A percentile compares a stretch with the other conserved stretches of the same genome.
These are phyloP conservation scores for Skeletonema grethae DNA, from an alignment of 108 stramenopile genomes.

Conservation along the genomic window DNA sequence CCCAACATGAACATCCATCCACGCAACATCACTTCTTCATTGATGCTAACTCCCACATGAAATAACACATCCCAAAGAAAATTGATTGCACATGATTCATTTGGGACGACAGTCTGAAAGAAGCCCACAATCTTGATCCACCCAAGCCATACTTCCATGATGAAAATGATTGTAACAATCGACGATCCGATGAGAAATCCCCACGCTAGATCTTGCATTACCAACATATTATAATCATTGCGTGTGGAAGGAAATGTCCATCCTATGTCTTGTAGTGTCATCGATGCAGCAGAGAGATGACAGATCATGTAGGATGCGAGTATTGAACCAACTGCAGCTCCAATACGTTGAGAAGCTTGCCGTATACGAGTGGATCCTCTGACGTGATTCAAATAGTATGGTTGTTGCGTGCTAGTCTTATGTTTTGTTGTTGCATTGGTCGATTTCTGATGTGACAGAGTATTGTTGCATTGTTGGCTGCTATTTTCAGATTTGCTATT, in stretches of 20 bases:
- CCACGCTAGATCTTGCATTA: conserved; percentile 15
- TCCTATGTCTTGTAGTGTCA: conserved; percentile 29
- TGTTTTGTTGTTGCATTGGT: not conserved
- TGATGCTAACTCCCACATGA: conserved; percentile 42
- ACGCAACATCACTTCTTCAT: conserved; percentile 50
- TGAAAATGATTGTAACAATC: conserved; percentile 26
- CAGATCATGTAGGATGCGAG: conserved; percentile 22
- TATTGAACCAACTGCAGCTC: conserved; percentile 30
- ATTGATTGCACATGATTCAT: conserved; percentile 29
- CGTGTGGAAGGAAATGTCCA: conserved; percentile 1
- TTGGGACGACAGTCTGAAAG: conserved; percentile 32
- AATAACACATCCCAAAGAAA: conserved; percentile 42
- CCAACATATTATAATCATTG: not conserved
- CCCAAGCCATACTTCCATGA: conserved; percentile 27
- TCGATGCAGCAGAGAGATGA: conserved; percentile 3
- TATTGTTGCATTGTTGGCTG: conserved; percentile 8
- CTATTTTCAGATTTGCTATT: not conserved
- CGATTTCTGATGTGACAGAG: not conserved
- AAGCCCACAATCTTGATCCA: conserved; percentile 41
- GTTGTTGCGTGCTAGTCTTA: not conserved
- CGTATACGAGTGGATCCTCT: conserved; percentile 46
- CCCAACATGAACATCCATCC: conserved; percentile 44
- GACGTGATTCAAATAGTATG: conserved; percentile 43
- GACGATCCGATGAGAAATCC: conserved; percentile 35
- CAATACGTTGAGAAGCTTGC: conserved; percentile 34